A percentile compares a stretch with the other conserved stretches of the same genome.
phyloP scores from a whole-genome alignment of 148 eudicot genomes.

The Salicornia ramosissima region DNA sequence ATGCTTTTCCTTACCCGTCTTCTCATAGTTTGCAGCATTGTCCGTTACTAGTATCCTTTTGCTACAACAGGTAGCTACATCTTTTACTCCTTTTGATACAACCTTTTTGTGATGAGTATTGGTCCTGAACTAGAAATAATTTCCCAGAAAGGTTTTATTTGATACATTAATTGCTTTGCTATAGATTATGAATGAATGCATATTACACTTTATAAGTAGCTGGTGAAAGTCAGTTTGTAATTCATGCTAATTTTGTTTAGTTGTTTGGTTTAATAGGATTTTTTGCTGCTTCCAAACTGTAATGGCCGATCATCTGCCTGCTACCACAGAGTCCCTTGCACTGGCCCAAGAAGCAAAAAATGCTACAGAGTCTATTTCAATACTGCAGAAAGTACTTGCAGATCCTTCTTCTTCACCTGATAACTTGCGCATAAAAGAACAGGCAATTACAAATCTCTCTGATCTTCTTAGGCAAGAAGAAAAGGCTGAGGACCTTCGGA shows the following conservation, averaged over 20 bases:
- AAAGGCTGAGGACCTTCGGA: constrained; percentile 38
- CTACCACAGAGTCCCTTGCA: constrained; percentile 41
- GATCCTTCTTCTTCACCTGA: constrained; percentile 45
- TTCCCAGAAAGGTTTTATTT: not conserved
- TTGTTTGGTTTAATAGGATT: not conserved
- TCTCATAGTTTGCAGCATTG: too few relatives aligned
- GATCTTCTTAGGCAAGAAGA: constrained; percentile 40
- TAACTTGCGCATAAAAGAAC: constrained; percentile 38
- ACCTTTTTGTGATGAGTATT: not conserved
- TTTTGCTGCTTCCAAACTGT: not conserved
- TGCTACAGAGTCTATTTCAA: constrained; percentile 37
- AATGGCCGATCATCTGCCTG: constrained; percentile 38
- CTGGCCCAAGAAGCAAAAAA: constrained; percentile 39
- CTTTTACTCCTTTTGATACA: too few relatives aligned
- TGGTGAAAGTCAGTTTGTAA: too few relatives aligned
- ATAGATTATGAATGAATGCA: too few relatives aligned
- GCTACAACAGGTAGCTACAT: too few relatives aligned
- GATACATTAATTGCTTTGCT: not conserved
- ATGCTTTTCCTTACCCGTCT: too few relatives aligned
- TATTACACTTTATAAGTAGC: too few relatives aligned
- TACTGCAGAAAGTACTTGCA: constrained; percentile 39
- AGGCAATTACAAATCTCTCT: constrained; percentile 40
- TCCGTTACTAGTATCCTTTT: too few relatives aligned
- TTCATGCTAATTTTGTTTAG: not conserved
- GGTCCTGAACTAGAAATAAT: not conserved